Conservation (phyloP, 768 basidiomycete species). For the Mycena metata region DNA sequence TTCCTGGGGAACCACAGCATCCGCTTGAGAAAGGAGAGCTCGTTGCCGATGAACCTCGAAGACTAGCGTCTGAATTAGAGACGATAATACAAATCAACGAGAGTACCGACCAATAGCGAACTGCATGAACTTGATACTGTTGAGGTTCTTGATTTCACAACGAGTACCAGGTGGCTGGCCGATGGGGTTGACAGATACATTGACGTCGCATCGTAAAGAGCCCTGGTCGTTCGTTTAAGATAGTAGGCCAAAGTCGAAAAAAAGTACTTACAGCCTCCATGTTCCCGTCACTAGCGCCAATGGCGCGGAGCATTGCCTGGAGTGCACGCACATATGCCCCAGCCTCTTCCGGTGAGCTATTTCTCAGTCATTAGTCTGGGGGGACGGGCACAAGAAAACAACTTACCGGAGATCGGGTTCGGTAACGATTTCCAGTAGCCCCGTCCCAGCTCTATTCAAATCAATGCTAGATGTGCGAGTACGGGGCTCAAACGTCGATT, state of each 20-base stretch:
- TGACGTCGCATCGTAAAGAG: conserved; percentile 94
- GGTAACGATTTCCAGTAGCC: conserved; percentile 96
- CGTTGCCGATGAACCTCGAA: conserved; percentile 89
- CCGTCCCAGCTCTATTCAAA: conserved; percentile 90
- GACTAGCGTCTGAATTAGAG: conserved; percentile 57
- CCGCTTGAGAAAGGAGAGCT: conserved; percentile 58
- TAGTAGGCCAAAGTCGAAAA: background rate
- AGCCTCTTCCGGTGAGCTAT: conserved; percentile 88
- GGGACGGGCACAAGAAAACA: conserved; percentile 11
- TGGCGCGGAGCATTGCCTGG: conserved; percentile 82
- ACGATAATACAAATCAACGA: background rate
- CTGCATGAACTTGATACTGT: conserved; percentile 88
- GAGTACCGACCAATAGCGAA: conserved; percentile 81
- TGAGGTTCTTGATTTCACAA: conserved; percentile 97
- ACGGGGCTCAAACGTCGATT: conserved; percentile 74
- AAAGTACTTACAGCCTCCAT: conserved; percentile 87
- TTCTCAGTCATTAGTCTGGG: conserved; percentile 44
- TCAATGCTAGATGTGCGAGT: conserved; percentile 76
- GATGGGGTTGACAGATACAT: conserved; percentile 86
- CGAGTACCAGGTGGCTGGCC: conserved; percentile 81
- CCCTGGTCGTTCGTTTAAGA: conserved; percentile 65
- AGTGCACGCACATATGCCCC: conserved; percentile 87
- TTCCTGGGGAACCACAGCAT: conserved; percentile 76
- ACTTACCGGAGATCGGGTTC: conserved; percentile 87
- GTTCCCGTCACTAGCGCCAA: conserved; percentile 93